These are phyloP conservation scores for Agaricus blazei DNA, from an alignment of 768 basidiomycete genomes.

Conservation along the genomic window DNA sequence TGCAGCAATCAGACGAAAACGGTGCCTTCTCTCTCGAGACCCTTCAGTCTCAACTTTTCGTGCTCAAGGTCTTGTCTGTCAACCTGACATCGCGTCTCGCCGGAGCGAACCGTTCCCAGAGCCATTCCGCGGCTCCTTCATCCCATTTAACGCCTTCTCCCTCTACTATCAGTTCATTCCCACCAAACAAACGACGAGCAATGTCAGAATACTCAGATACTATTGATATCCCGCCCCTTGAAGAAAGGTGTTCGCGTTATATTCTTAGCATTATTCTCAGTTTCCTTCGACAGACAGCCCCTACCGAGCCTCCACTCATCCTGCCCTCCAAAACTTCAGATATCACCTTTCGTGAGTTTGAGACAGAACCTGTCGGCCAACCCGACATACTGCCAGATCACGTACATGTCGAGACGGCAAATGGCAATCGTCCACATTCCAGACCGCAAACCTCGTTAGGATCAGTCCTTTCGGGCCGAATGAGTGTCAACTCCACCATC, in stretches of 20 bases:
- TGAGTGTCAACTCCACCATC: constrained; percentile 34
- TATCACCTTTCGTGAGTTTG: constrained; percentile 69
- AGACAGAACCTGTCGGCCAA: constrained; percentile 39
- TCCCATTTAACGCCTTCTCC: constrained; percentile 29
- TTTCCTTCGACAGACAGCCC: constrained; percentile 71
- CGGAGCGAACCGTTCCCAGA: constrained; percentile 32
- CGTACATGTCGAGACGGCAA: neutral
- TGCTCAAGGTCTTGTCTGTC: constrained; percentile 76
- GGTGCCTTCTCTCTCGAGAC: constrained; percentile 60
- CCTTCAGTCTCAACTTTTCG: constrained; percentile 81
- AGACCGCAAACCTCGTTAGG: constrained; percentile 39
- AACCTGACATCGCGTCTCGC: constrained; percentile 78
- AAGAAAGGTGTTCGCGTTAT: constrained; percentile 79
- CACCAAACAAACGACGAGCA: constrained; percentile 27
- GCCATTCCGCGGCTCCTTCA: constrained; percentile 13
- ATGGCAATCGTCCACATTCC: constrained; percentile 17
- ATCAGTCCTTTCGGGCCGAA: constrained; percentile 31
- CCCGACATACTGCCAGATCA: constrained; percentile 14
- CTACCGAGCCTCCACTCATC: constrained; percentile 47
- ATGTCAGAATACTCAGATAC: constrained; percentile 34
- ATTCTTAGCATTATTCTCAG: constrained; percentile 77
- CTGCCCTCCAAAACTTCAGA: constrained; percentile 56
- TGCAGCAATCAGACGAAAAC: constrained; percentile 50
- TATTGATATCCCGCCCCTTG: constrained; percentile 64
- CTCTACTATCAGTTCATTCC: constrained; percentile 26